Evolutionary conservation across 106 monocot genomes (phyloP).

Genomic region (Phalaenopsis equestris): DNA sequence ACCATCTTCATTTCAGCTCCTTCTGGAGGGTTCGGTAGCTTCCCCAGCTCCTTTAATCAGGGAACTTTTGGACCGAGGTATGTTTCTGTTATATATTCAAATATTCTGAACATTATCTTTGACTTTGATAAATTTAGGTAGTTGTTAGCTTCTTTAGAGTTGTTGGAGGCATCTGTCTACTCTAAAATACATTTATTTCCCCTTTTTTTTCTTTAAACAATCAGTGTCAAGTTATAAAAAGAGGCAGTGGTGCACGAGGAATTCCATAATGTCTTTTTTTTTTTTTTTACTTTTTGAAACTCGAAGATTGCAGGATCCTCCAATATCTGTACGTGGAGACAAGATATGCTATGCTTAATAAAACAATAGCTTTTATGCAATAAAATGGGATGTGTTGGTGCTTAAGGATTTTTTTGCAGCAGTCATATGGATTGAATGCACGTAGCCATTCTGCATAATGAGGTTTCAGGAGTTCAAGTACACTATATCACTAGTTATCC

Average conservation of each 20-base stretch:
- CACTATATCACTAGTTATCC: too few species aligned
- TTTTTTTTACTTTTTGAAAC: neutral
- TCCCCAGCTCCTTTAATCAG: conserved; percentile 37
- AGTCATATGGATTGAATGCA: too few species aligned
- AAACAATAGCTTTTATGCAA: neutral
- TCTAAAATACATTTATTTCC: neutral
- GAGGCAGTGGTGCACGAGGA: neutral
- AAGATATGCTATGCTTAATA: neutral
- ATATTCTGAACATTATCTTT: neutral
- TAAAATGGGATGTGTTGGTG: too few species aligned
- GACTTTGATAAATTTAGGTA: neutral
- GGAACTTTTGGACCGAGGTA: conserved; percentile 59
- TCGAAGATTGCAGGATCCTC: neutral
- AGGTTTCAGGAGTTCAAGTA: too few species aligned
- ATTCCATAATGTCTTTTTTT: neutral
- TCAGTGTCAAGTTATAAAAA: neutral
- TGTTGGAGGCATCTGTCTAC: neutral
- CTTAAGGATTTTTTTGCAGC: too few species aligned
- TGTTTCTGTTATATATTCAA: conserved; percentile 13
- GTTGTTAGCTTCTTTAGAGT: neutral
- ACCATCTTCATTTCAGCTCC: conserved; percentile 20
- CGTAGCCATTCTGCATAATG: too few species aligned
- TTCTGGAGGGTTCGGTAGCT: conserved; percentile 50
- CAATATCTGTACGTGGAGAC: neutral
- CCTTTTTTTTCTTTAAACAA: neutral